Evolutionary conservation across 352 stramenopile genomes (phyloP), one percentile per base, ranked within the genome.

Genomic region (Phytopythium aichiense): DNA sequence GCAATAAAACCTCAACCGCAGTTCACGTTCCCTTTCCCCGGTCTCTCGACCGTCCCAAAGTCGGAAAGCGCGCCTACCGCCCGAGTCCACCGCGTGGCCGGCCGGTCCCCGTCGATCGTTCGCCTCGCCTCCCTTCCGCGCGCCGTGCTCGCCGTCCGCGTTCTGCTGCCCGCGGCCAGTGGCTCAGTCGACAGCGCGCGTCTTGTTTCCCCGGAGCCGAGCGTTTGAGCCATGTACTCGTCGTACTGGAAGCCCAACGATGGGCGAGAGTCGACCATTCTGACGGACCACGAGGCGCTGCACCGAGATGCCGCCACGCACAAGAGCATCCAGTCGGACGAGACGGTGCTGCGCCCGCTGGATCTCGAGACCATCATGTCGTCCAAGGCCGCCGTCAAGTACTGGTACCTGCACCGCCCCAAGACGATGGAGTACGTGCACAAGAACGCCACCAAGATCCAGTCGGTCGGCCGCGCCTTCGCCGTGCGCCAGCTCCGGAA

Each of bases 361-460:
- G 86, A 95, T 49, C 69, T 95, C 20, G 86, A 95, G 70, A 93
- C 86, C 38, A 92, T 95, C 71, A 91, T 95, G 81, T 88, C 74
- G 48, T 91, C 80, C 64, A 95, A 93, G 65, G 84, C 80, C 15
- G 86, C 82, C 48, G 86, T 95, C 72, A 95, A 95, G 79, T 95
- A 89, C 67, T 95, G 86, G 86, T 95, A 95, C 65, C 65, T 95
- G 30, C 86, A 95, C 58, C 86, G 86, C 18, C 86, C 86, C 50
- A 95, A 95, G 73, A 95, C 86, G 20, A 95, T 95, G 86, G 81
- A 89, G 60, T 93, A 91, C 63, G 86, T 95, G 40, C 86, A 95
- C 74, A 90, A 87, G 77, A 95, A 95, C 66, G 86, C 84, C 16
- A 91, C 84, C 56, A 93, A 93, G 71, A 90, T 95, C 54, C 86